Evolutionary conservation across 352 stramenopile genomes (phyloP), one percentile per base, ranked within the genome.

Genomic region (Phytophthora ramorum): DNA sequence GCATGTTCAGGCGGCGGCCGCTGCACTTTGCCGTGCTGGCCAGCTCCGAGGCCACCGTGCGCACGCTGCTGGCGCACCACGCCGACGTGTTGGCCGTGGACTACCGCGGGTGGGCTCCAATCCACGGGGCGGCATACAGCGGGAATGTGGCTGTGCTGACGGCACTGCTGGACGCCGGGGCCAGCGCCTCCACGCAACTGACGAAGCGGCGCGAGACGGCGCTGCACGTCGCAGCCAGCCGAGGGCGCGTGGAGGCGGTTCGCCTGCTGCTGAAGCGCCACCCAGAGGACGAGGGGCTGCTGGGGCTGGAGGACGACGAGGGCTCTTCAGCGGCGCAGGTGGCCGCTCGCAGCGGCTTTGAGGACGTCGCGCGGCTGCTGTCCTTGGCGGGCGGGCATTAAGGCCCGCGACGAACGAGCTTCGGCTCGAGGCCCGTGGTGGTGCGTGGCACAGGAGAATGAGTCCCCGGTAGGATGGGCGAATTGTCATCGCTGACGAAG

Each of bases 1-100:
- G 83, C 3, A 72, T 90, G 47, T 93, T 93, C 63, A 84, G 81
- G 46, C 83, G 85, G 26, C 82, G 70, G 10, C 78, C 85, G 48
- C 70, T 41, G 35, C 35, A 41, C 35, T 17, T 41, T 6, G 35
- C 35, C 2, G 76, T 79, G 47, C 63, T 91, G 20, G 71, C 75
- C 3, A 72, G 63, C 22, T 81, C 73, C 1, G 46, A 63, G 0
- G 66, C 51, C 22, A 73, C 72, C 0, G 72, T 91, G 32, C 52
- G 56, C 2, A 40, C 81, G 34, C 72, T 93, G 43, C 48, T 89
- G 2, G 59, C 41, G 2, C 58, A 81, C 35, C 66, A 80, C 16
- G 81, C 71, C 1, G 65, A 87, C 32, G 54, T 87, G 5, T 35
- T 71, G 17, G 76, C 67, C 0, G 45, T 54, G 22, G 85, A 93